Base-by-base conservation (phyloP, 495 filamentous ascomycete species). In the Aspergillus sclerotioniger region DNA sequence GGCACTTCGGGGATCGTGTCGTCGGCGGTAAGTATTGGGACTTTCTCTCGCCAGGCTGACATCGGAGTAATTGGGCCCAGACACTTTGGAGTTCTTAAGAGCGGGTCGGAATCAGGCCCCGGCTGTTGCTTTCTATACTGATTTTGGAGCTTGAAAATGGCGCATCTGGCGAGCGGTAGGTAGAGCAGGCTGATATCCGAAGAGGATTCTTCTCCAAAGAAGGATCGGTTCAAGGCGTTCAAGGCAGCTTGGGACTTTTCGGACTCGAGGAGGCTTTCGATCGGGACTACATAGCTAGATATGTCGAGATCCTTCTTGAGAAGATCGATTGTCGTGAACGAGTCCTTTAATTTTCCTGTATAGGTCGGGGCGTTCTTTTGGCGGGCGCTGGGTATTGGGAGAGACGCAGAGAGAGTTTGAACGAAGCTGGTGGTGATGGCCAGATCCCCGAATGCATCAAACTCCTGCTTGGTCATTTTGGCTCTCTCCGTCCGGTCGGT, bases 251-350 rank as follows among this genome's bases (percentile, higher is more conserved):
- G 50, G 16, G 73, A 59, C 64, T 72, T 68, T 0, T 66, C 71
- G 0, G 72, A 67, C 52, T 74, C 56, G 1, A 71, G 53, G 7
- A 77, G 67, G 16, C 71, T 72, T 43, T 70, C 65, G 31, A 73
- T 69, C 0, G 72, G 72, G 15, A 63, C 50, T 1, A 59, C 71
- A 53, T 69, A 73, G 5, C 69, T 57, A 8, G 50, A 51, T 13
- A 77, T 57, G 32, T 76, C 70, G 3, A 76, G 6, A 13, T 69
- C 35, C 1, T 43, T n/a, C 31, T 68, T 71, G 9, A 73, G 28
- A 15, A 60, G 8, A 29, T 65, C 65, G 13, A 77, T 21, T 54
- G 72, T 65, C 10, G 53, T 32, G 8, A 57, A 62, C 1, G 76
- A 52, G 2, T 60, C 64, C 48, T 68, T 58, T 3, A 63, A 53